Evolutionary conservation across 345 rosid species (phyloP), one percentile per base, ranked within the genome.

Genomic region (Mercurialis annua): DNA sequence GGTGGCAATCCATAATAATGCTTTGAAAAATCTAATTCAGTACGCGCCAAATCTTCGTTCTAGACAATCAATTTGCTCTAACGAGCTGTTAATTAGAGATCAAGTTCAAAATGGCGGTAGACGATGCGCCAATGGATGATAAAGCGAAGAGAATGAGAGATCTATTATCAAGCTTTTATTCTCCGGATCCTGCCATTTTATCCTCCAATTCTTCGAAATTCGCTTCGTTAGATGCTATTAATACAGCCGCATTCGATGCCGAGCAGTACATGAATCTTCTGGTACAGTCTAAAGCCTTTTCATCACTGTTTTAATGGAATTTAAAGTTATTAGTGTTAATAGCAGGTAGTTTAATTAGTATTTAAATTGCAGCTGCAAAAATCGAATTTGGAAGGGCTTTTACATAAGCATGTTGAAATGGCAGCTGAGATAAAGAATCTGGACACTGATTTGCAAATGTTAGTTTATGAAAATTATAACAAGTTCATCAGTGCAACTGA

Each of bases 111-210:
- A 88, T 87, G 85, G 91, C 59, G 43, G 80, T 77, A n/a, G 96
- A 82, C 52, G 90, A 83, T 51, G 84, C 67, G 64, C 96, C 90
- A 10, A 36, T 88, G 96, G 99, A 95, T 59, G 99, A 92, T 55
- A 95, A 95, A 80, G 99, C 99, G 60, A 95, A 90, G 93, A 84
- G 99, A 71, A 95, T 82, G 97, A 88, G 99, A 76, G 99, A 95
- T 90, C 94, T 95, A 76, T 69, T 95, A 17, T 88, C 98, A 62
- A 95, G 98, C 85, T 95, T 95, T 78, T 95, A 95, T 78, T 77
- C 92, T 73, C 97, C 98, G 10, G 96, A 88, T 82, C 98, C 93
- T 78, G 81, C 96, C n/a, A 54, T 80, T 53, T 57, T 88, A 3
- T 40, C 89, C 0, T 50, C 51, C 67, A 58, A 64, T 54, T 65